phyloP scores from a whole-genome alignment of 805 yeast genomes.

The Metschnikowia colocasiae region DNA sequence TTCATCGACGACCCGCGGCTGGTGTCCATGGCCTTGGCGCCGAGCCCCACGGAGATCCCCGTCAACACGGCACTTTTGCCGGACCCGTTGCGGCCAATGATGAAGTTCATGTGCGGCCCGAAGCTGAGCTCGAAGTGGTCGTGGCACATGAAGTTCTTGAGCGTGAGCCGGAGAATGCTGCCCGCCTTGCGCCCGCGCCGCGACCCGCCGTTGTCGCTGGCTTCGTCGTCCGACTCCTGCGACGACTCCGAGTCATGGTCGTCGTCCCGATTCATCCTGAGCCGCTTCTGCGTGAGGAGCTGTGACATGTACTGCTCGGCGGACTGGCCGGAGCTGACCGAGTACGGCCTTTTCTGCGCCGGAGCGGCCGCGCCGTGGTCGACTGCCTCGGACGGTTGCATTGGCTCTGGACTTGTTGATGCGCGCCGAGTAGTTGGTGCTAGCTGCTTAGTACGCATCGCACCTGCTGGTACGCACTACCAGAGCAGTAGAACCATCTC shows the following conservation, averaged over 20 bases:
- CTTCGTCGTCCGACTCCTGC: constrained; percentile 17
- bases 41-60: constrained; percentile 81
- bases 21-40: constrained; percentile 84
- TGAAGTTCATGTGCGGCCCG: constrained; percentile 79
- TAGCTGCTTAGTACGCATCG: too few relatives aligned
- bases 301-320: constrained; percentile 21
- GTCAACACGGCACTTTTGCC: constrained; percentile 89
- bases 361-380: neutral
- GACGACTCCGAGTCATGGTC: constrained; percentile 20
- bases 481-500: too few relatives aligned
- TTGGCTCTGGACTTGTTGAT: too few relatives aligned
- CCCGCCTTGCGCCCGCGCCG: constrained; percentile 47
- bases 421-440: too few relatives aligned
- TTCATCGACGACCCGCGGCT: constrained; percentile 74
- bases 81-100: constrained; percentile 86
- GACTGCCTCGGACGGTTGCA: neutral
- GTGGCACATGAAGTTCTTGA: constrained; percentile 88
- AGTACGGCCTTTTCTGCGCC: neutral
- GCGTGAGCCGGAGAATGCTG: constrained; percentile 55
- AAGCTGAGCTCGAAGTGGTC: constrained; percentile 68
- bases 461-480: too few relatives aligned
- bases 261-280: constrained; percentile 12
- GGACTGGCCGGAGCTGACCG: constrained; percentile 15
- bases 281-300: constrained; percentile 16
- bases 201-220: constrained; percentile 13